These are phyloP conservation scores for Suhomyces kilbournensis DNA, from an alignment of 805 yeast genomes.

Conservation along the genomic window DNA sequence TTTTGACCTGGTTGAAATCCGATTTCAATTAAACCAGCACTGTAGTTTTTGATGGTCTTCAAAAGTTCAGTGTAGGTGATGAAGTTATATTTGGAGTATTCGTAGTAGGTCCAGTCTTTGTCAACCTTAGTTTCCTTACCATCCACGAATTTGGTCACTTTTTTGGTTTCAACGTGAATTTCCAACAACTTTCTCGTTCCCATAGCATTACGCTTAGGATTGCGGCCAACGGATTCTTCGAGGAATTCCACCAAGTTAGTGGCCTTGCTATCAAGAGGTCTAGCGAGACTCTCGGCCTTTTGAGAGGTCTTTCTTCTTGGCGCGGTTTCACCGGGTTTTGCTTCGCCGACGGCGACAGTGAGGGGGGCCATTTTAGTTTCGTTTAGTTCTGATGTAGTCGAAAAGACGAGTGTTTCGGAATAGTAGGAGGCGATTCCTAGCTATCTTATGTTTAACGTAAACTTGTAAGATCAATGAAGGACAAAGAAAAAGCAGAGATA, in stretches of 20 bases:
- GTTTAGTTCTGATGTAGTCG: background rate
- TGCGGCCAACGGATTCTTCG: constrained; percentile 56
- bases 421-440: background rate
- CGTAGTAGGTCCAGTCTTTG: constrained; percentile 86
- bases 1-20: constrained; percentile 65
- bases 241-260: constrained; percentile 69
- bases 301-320: constrained; percentile 66
- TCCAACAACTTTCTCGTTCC: constrained; percentile 80
- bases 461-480: background rate
- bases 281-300: constrained; percentile 47
- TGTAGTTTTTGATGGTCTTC: constrained; percentile 49
- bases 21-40: constrained; percentile 70
- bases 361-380: constrained; percentile 20
- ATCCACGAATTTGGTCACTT: constrained; percentile 69
- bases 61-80: constrained; percentile 59
- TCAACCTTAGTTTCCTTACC: constrained; percentile 71
- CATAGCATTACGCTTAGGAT: constrained; percentile 55
- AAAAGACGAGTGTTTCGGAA: background rate
- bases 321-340: constrained; percentile 75
- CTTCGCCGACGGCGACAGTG: constrained; percentile 66
- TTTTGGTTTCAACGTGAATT: constrained; percentile 71
- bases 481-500: background rate
- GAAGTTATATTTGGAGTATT: constrained; percentile 68
- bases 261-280: constrained; percentile 65
- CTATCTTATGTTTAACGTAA: background rate